Evolutionary conservation across 1,139 yeast genomes (phyloP), one percentile per base, ranked within the genome.

Genomic region (Lodderomyces metapsilosis): DNA sequence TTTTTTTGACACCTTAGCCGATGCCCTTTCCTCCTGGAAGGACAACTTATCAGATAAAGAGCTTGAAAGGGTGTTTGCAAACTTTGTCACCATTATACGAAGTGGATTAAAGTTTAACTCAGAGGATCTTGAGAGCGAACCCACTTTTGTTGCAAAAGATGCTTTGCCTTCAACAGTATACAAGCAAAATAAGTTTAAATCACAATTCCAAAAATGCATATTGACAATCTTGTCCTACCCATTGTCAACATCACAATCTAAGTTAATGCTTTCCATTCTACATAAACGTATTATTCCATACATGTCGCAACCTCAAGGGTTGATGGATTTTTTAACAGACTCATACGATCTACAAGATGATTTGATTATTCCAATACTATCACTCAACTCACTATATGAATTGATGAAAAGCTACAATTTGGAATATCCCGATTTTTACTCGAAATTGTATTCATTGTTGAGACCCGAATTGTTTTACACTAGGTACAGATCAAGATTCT

Each of bases 281-380:
- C 97, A 92, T 62, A 88, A 88, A 58, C 70, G 95, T 48, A 74
- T 92, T 39, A 83, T 92, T 30, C 97, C 98, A 34, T 77, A 74
- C 56, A 77, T 89, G 76, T 74, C 80, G 34, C 83, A 82, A 49
- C 96, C 98, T 2, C 86, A 88, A 39, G 74, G 79, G 48, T 68
- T 92, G 40, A 88, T 92, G 96, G 98, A 92, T 63, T 92, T 91
- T 60, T 70, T 92, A 46, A 88, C 97, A 1, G 95, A 88, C 47
- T 83, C 95, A 4, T 91, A 89, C 59, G 73, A 78, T 46, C 59
- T 68, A 35, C 39, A 37, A n/a, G 36, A 37, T 15, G 30, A 37
- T 21, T 84, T 82, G 4, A 75, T 84, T 11, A 71, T 88, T 8
- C 87, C 96, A 7, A 78, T 92, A 38, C 66, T 94, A 44, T 86